These are phyloP conservation scores for Antarctomyces pellizariae DNA, from an alignment of 495 filamentous ascomycete genomes.

Conservation along the genomic window DNA sequence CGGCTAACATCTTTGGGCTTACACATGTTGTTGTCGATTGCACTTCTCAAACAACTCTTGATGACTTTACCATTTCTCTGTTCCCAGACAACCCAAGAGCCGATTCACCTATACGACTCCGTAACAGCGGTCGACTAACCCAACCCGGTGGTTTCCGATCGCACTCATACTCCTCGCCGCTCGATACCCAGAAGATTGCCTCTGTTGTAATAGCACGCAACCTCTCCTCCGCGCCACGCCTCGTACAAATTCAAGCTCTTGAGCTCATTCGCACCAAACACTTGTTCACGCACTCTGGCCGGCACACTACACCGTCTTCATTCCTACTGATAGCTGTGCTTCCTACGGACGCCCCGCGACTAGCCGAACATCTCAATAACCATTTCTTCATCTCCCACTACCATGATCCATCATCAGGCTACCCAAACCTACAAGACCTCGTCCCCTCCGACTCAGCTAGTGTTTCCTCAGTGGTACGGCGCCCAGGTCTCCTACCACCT, in stretches of 20 bases:
- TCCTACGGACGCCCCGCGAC: slow-evolving; percentile 18
- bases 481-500: background rate
- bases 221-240: slow-evolving; percentile 40
- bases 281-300: slow-evolving; percentile 45
- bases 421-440: slow-evolving; percentile 40
- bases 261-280: slow-evolving; percentile 69
- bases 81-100: slow-evolving; percentile 16
- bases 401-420: slow-evolving; percentile 50
- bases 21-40: slow-evolving; percentile 44
- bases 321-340: slow-evolving; percentile 67
- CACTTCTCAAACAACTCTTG: slow-evolving; percentile 43
- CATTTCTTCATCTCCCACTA: slow-evolving; percentile 75
- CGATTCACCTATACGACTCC: slow-evolving; percentile 14
- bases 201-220: slow-evolving; percentile 67
- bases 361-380: slow-evolving; percentile 43
- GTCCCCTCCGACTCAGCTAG: slow-evolving; percentile 15
- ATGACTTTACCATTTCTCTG: slow-evolving; percentile 51
- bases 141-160: slow-evolving; percentile 1
- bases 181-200: slow-evolving; percentile 28
- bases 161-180: slow-evolving; percentile 4
- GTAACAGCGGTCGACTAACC: background rate
- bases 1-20: slow-evolving; percentile 47
- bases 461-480: slow-evolving; percentile 16
- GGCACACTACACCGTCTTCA: slow-evolving; percentile 47
- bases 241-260: slow-evolving; percentile 70